Evolutionary conservation across 768 basidiomycete genomes (phyloP).

Genomic region (Boletus subcaerulescens): DNA sequence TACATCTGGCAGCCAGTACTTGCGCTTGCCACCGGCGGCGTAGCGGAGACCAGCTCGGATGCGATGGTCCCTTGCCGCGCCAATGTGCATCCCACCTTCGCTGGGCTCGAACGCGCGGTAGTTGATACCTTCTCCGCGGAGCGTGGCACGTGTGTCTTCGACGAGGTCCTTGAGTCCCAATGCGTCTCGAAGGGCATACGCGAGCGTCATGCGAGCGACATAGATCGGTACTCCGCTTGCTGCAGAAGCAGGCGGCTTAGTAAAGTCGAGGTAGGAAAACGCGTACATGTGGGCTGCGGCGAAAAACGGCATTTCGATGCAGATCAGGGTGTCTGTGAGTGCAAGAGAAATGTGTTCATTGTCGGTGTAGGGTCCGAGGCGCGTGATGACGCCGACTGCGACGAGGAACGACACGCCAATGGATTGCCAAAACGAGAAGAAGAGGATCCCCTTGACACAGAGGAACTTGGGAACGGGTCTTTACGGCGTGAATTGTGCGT

Average conservation of each 20-base stretch:
- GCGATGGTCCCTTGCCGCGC: constrained; percentile 77
- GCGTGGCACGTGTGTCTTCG: constrained; percentile 78
- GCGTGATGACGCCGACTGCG: constrained; percentile 69
- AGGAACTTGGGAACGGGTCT: constrained; percentile 96
- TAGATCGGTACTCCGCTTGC: constrained; percentile 39
- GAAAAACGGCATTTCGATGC: constrained; percentile 97
- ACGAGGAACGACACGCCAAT: constrained; percentile 86
- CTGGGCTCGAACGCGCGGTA: constrained; percentile 97
- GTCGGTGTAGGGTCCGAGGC: constrained; percentile 85
- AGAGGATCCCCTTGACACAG: constrained; percentile 96
- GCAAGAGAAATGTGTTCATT: constrained; percentile 87
- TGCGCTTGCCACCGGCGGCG: constrained; percentile 81
- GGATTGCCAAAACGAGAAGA: constrained; percentile 99
- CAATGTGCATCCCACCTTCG: constrained; percentile 90
- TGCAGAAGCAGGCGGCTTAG: constrained; percentile 45
- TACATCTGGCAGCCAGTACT: constrained; percentile 91
- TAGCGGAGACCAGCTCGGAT: constrained; percentile 93
- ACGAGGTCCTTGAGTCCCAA: constrained; percentile 85
- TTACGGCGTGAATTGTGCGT: background rate
- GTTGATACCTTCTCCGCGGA: constrained; percentile 87
- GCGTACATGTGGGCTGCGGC: constrained; percentile 94
- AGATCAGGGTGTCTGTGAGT: constrained; percentile 87
- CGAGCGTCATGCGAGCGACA: constrained; percentile 87
- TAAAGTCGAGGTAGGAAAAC: constrained; percentile 85
- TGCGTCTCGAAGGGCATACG: constrained; percentile 83